A percentile compares a stretch with the other conserved stretches of the same genome.
Conservation (phyloP, 2,329 filamentous ascomycete genomes). For the Penicillium sp. region DNA sequence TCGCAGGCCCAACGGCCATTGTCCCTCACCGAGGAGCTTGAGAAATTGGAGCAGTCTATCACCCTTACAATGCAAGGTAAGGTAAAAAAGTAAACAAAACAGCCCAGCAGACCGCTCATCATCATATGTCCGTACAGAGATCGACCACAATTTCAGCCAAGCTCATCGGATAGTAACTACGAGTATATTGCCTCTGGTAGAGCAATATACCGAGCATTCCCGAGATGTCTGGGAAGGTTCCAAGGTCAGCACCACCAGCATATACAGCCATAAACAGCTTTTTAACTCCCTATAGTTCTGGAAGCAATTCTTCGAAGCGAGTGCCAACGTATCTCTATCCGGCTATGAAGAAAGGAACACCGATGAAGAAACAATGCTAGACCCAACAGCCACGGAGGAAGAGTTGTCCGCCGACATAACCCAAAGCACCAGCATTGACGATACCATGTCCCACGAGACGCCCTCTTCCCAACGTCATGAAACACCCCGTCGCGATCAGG, state of each 20-base stretch:
- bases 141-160: constrained; percentile 97
- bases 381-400: constrained; percentile 55
- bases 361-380: constrained; percentile 56
- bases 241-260: constrained; percentile 60
- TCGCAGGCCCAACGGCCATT: constrained; percentile 57
- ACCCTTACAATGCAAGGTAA: constrained; percentile 89
- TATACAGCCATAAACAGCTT: constrained; percentile 8
- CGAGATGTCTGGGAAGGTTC: constrained; percentile 94
- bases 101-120: constrained; percentile 15
- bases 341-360: constrained; percentile 80
- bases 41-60: constrained; percentile 94
- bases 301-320: constrained; percentile 99
- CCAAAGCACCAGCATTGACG: constrained; percentile 38
- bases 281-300: constrained; percentile 67
- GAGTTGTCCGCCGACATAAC: constrained; percentile 56
- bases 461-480: constrained; percentile 38
- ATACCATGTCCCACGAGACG: constrained; percentile 42
- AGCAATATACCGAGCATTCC: constrained; percentile 93
- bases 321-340: constrained; percentile 92
- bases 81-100: constrained; percentile 21
- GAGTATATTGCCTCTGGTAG: constrained; percentile 87
- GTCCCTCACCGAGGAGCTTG: constrained; percentile 89
- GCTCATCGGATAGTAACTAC: constrained; percentile 94
- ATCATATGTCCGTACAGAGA: constrained; percentile 60
- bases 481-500: constrained; percentile 25